These are phyloP conservation scores for Pleurotus salmoneostramineus DNA, from an alignment of 768 basidiomycete species.

Conservation along the genomic window DNA sequence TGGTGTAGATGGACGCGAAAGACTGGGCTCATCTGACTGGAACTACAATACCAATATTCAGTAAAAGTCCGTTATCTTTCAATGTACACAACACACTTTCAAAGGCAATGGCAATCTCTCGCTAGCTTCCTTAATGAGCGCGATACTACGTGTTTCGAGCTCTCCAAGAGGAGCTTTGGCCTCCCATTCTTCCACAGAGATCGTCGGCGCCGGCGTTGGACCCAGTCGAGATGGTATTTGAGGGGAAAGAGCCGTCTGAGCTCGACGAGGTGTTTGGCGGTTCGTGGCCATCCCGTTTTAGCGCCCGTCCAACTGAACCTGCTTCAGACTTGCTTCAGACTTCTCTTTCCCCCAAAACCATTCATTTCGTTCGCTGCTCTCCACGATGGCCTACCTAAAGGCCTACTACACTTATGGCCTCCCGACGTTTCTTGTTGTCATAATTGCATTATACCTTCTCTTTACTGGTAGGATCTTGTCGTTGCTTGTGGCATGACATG, in stretches of 20 bases:
- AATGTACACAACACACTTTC: slow-evolving; percentile 50
- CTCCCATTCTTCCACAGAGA: slow-evolving; percentile 92
- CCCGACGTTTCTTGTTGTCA: slow-evolving; percentile 54
- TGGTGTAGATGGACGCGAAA: slow-evolving; percentile 37
- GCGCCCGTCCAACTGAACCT: not conserved
- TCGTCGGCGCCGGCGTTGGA: slow-evolving; percentile 35
- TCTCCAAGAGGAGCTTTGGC: slow-evolving; percentile 73
- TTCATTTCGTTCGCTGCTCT: not conserved
- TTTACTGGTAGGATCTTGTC: slow-evolving; percentile 67
- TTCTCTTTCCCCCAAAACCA: too few relatives aligned
- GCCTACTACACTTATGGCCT: slow-evolving; percentile 68
- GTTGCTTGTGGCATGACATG: not conserved
- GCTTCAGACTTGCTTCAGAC: too few relatives aligned
- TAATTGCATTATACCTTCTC: slow-evolving; percentile 82
- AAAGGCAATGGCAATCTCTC: slow-evolving; percentile 60
- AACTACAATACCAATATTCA: slow-evolving; percentile 20
- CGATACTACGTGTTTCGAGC: slow-evolving; percentile 62
- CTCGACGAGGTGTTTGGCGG: slow-evolving; percentile 8
- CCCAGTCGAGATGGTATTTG: slow-evolving; percentile 33
- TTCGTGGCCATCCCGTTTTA: slow-evolving; percentile 6
- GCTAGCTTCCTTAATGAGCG: slow-evolving; percentile 54
- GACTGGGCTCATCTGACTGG: slow-evolving; percentile 20
- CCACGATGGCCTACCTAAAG: slow-evolving; percentile 41
- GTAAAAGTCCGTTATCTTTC: slow-evolving; percentile 6
- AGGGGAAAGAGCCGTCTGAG: slow-evolving; percentile 10